phyloP scores from a whole-genome alignment of 768 basidiomycete genomes.

The Serpula lacrymans region DNA sequence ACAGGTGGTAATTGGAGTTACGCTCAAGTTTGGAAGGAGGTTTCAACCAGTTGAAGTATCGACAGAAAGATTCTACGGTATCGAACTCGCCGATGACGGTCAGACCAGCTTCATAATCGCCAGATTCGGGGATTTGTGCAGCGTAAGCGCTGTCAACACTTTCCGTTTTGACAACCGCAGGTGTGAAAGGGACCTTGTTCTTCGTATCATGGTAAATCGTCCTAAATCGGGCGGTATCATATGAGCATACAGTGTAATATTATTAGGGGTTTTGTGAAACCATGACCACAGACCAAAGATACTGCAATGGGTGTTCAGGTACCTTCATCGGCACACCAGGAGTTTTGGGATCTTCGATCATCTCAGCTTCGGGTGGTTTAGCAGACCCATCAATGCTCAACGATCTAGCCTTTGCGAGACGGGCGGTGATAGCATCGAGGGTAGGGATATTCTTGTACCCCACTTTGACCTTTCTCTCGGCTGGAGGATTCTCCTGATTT shows the following conservation, averaged over 20 bases:
- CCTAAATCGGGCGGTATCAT: constrained; percentile 42
- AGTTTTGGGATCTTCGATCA: constrained; percentile 81
- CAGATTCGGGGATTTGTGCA: constrained; percentile 55
- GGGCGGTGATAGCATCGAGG: constrained; percentile 81
- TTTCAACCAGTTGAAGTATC: constrained; percentile 93
- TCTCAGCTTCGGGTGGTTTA: constrained; percentile 72
- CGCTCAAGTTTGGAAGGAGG: constrained; percentile 84
- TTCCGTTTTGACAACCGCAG: constrained; percentile 30
- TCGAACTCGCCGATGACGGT: constrained; percentile 86
- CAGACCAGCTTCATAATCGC: constrained; percentile 81
- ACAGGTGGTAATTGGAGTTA: constrained; percentile 93
- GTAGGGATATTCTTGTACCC: constrained; percentile 89
- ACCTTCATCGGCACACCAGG: constrained; percentile 65
- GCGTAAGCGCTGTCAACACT: constrained; percentile 27
- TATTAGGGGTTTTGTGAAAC: background rate
- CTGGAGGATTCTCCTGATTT: constrained; percentile 46
- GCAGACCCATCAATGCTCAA: constrained; percentile 57
- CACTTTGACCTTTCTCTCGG: constrained; percentile 40
- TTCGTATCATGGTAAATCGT: constrained; percentile 91
- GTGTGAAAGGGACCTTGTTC: constrained; percentile 59
- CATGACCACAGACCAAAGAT: constrained; percentile 50
- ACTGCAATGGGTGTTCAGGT: constrained; percentile 83
- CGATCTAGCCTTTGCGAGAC: constrained; percentile 66
- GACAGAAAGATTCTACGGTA: constrained; percentile 87
- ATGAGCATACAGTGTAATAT: constrained; percentile 17